Base-by-base conservation (phyloP, 106 monocot species). In the Dendrobium officinale region DNA sequence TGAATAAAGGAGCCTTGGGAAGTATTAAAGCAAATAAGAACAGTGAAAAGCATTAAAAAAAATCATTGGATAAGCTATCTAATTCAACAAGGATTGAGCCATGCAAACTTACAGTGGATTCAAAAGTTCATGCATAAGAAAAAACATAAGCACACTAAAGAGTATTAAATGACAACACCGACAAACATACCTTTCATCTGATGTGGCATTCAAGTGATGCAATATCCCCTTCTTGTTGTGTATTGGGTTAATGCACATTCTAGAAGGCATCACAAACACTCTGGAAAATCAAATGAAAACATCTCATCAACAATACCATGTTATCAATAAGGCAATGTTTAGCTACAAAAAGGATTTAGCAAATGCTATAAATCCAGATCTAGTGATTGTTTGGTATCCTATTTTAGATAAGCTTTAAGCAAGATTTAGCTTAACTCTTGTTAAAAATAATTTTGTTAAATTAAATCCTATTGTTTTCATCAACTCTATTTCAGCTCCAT, bases 201-300 rank as follows among this genome's bases (percentile, higher is more conserved):
- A 86, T 77, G 70, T 81, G 24, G 81, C 81, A 79, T 81, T 86
- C 42, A 78, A 80, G 40, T 85, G 76, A 19, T 51, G 51, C 15
- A 97, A 86, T n/a, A 94, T 92, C 31, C 89, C 92, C 84, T 92
- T 94, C 82, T 90, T 88, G 72, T 97, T 97, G 81, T 97, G 97
- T 80, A 94, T 89, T 20, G 90, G 86, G 68, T 84, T 97, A 73
- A 97, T 88, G 88, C 97, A 97, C 97, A 97, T 91, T 79, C 94
- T 89, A 8, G 97, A 92, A 40, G 97, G 97, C 92, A 97, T 92
- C 75, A 97, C 97, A 77, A 97, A 94, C 11, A 94, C 90, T 75
- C 97, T 97, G 86, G 11, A 67, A 49, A 48, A 68, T 15, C 37
- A 16, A 75, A 75, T 16, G 7, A 41, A 73, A 42, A 26, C 41